Evolutionary conservation across 2,329 filamentous ascomycete genomes (phyloP), one percentile per base, ranked within the genome.

Genomic region (Hirsutella rhossiliensis): DNA sequence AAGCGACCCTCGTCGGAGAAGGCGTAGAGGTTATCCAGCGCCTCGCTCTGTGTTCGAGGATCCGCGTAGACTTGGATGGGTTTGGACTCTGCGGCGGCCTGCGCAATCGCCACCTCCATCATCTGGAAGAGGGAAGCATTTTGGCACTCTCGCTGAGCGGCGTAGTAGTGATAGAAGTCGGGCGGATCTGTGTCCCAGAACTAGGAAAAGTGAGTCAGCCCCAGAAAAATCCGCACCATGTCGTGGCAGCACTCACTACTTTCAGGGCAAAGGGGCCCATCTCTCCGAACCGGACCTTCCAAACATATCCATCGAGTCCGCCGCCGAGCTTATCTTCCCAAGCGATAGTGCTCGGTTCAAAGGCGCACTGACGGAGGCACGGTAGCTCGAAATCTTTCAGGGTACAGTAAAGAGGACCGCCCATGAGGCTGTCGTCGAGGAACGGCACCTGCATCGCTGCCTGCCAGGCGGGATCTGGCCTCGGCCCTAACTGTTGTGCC

Each of bases 141-240:
- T 5, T 48, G 45, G 29, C 42, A 48, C 29, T 48, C 47, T 30
- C 45, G 36, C 28, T 47, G 42, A 29, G 39, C 20, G 13, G 47
- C 44, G 40, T 27, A 48, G 40, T 47, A 48, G 4, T 38, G 30
- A 8, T 32, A 9, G 28, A 32, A 34, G 3, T 38, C 31, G 13
- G 43, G 46, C 2, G 44, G 27, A 2, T 40, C 30, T 8, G 38
- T 15, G 17, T 48, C 47, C 42, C 37, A 48, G 19, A 48, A 48
- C 47, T 46, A 40, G 19, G 3, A 32, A 31, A 13, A n/a, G n/a
- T n/a, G n/a, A n/a, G 34, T 11, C 9, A 36, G 37, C 29, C 30
- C 18, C 7, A 27, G 11, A 11, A 38, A 5, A 7, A 5, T 31
- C 6, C 6, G 6, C 2, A 4, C 4, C 6, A 34, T 19, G 20